phyloP scores from a whole-genome alignment of 202 grass and related monocot species.

The Sporobolus alterniflorus region DNA sequence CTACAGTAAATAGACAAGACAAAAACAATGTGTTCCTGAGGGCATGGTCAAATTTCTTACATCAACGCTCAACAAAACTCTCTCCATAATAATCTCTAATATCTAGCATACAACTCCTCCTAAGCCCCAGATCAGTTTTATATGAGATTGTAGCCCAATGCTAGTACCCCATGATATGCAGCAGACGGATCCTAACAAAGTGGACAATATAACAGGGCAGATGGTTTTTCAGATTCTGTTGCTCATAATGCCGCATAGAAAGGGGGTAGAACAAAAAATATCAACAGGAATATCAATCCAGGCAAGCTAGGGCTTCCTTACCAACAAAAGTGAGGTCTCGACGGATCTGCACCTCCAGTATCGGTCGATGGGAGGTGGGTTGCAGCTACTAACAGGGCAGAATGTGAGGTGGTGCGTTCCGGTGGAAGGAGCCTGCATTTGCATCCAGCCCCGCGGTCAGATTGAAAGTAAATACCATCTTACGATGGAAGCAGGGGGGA shows the following conservation, averaged over 20 bases:
- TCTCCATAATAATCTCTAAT: background rate
- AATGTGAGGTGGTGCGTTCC: background rate
- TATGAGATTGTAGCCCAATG: background rate
- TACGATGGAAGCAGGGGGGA: background rate
- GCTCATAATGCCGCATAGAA: background rate
- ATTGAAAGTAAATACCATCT: background rate
- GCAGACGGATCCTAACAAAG: background rate
- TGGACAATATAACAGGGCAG: background rate
- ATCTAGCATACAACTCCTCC: background rate
- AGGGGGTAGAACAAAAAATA: background rate
- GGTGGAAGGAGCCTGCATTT: background rate
- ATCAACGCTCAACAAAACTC: background rate
- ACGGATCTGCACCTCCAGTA: background rate
- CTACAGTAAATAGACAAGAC: background rate
- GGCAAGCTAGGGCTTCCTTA: background rate
- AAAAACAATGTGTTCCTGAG: background rate
- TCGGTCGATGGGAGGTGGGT: background rate
- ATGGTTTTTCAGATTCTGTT: background rate
- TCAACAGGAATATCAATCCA: background rate
- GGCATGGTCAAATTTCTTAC: background rate
- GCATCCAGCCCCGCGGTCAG: background rate
- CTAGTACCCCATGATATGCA: background rate
- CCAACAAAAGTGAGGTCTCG: background rate
- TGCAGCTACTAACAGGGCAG: background rate
- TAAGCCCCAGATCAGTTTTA: background rate